phyloP scores from a whole-genome alignment of 805 yeast genomes.

The Priceomyces medius region DNA sequence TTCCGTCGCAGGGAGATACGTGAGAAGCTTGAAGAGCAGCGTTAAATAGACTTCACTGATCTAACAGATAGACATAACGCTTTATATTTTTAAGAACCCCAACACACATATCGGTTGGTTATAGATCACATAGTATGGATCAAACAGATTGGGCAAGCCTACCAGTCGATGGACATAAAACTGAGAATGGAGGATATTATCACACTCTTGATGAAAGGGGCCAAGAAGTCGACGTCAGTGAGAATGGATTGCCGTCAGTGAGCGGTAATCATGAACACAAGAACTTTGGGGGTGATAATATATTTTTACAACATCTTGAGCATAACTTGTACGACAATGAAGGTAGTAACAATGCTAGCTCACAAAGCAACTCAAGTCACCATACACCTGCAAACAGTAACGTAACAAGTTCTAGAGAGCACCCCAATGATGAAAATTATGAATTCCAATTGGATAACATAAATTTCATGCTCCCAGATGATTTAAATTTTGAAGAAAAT shows the following conservation, averaged over 20 bases:
- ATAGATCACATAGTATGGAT: constrained; percentile 12
- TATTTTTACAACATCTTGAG: constrained; percentile 30
- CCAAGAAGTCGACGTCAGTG: not conserved
- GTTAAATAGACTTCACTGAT: too few relatives aligned
- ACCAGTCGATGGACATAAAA: constrained; percentile 12
- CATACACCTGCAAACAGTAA: constrained; percentile 9
- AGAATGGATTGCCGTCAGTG: not conserved
- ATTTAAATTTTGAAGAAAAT: constrained; percentile 10
- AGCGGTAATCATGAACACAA: constrained; percentile 1
- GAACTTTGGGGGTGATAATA: constrained; percentile 24
- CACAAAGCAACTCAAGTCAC: constrained; percentile 8
- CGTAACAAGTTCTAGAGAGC: constrained; percentile 2
- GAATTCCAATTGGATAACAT: constrained; percentile 26
- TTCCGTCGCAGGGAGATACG: too few relatives aligned
- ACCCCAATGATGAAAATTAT: constrained; percentile 11
- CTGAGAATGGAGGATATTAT: constrained; percentile 13
- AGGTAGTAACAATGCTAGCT: constrained; percentile 7
- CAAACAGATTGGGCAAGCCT: constrained; percentile 16
- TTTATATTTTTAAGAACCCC: too few relatives aligned
- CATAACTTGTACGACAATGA: constrained; percentile 23
- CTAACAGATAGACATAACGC: too few relatives aligned
- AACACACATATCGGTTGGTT: not conserved
- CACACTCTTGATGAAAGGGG: constrained; percentile 14
- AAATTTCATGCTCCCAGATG: constrained; percentile 24
- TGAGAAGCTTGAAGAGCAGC: too few relatives aligned